Evolutionary conservation across 2,329 filamentous ascomycete species (phyloP).

Genomic region (Xylaria sp.): DNA sequence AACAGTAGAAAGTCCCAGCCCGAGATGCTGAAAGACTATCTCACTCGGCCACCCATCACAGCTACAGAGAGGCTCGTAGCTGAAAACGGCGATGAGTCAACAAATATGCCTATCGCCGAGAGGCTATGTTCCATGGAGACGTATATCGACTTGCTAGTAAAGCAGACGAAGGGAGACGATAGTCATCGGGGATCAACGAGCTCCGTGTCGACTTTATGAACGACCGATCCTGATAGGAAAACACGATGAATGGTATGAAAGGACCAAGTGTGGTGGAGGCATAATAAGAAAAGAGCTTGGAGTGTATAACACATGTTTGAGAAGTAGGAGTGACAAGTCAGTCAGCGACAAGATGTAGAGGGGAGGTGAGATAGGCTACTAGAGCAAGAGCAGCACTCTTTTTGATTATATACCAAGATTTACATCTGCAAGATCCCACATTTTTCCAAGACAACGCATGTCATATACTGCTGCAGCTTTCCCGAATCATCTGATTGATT

Average conservation of each 20-base stretch:
- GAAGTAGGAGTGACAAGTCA: not conserved
- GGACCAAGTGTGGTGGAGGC: not conserved
- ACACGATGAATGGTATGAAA: not conserved
- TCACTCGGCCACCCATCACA: conserved; percentile 37
- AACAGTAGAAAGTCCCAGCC: conserved; percentile 27
- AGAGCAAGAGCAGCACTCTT: not conserved
- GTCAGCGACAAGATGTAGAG: not conserved
- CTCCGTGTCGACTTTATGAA: conserved; percentile 14
- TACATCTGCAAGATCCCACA: not conserved
- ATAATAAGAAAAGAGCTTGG: not conserved
- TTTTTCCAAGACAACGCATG: not conserved
- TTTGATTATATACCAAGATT: conserved; percentile 9
- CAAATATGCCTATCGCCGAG: conserved; percentile 28
- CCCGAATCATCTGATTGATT: not conserved
- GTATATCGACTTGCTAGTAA: conserved; percentile 39
- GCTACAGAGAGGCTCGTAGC: conserved; percentile 42
- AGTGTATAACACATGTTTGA: conserved; percentile 1
- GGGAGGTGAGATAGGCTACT: not conserved
- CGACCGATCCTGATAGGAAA: not conserved
- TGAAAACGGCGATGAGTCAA: not conserved
- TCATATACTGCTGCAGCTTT: not conserved
- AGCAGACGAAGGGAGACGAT: conserved; percentile 25
- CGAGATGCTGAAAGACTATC: conserved; percentile 44
- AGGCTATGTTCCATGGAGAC: conserved; percentile 32
- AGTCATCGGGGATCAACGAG: conserved; percentile 8